Evolutionary conservation across 2,329 filamentous ascomycete genomes (phyloP).

Genomic region (Coniochaeta prunicola): DNA sequence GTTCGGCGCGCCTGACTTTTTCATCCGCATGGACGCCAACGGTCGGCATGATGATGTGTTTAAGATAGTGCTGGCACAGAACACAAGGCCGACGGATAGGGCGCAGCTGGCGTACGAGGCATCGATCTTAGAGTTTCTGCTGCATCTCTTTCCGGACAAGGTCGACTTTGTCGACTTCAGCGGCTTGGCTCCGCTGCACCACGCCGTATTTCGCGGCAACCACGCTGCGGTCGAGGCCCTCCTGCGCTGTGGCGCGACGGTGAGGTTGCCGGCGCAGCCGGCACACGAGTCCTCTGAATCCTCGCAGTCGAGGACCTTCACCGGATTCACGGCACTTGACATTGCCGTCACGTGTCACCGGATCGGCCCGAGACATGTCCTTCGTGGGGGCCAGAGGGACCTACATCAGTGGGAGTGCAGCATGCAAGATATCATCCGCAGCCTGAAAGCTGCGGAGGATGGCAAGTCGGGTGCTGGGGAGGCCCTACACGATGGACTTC

Average conservation of each 20-base stretch:
- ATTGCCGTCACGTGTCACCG: neutral
- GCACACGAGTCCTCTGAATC: neutral
- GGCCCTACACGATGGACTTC: neutral
- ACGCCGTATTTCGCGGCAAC: neutral
- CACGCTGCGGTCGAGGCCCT: neutral
- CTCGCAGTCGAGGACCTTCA: neutral
- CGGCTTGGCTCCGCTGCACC: neutral
- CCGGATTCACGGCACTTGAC: neutral
- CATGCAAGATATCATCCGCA: neutral
- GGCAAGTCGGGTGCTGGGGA: neutral
- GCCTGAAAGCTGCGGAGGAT: neutral
- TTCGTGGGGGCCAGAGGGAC: neutral
- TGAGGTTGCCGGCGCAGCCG: neutral
- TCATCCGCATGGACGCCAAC: neutral
- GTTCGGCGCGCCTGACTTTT: neutral
- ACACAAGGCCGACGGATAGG: neutral
- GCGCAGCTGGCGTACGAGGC: neutral
- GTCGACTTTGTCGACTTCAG: neutral
- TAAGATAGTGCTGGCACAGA: neutral
- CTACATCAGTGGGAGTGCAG: neutral
- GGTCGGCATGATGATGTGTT: neutral
- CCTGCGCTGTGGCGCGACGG: neutral
- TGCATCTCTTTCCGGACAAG: neutral
- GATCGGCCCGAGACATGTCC: neutral
- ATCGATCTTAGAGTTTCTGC: neutral